Evolutionary conservation across 1,284 basidiomycete species (phyloP), one percentile per base, ranked within the genome.

Genomic region (Microbotryum violaceum): DNA sequence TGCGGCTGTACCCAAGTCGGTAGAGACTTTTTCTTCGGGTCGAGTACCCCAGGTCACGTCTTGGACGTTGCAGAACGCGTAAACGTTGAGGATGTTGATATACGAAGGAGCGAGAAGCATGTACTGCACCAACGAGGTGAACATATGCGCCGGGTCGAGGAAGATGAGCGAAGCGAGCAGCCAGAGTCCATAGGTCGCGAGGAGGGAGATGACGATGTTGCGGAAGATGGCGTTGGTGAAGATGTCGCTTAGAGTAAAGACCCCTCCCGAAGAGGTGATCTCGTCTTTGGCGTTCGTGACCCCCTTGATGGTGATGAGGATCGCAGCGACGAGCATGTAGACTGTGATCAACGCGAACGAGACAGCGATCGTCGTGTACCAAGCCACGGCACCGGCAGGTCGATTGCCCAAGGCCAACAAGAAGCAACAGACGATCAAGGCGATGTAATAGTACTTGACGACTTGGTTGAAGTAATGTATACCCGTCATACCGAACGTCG

Each of bases 61-160:
- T 81, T 85, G 68, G 73, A 89, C 85, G 37, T 70, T 70, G 54
- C 66, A 72, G 58, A 68, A 69, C 2, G 87, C 88, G 70, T 89
- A 90, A 57, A 90, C 87, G 73, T 94, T 94, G 62, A 94, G 80
- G 18, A 96, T 87, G 60, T 87, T 83, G 74, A 93, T 92, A 71
- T 93, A 97, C 0, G 90, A 91, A 5, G 94, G 93, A 0, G 89
- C 87, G 79, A 94, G 84, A 58, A 97, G 80, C 25, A 93, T 78
- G 73, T 97, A 97, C 75, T 97, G 93, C 18, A 92, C 49, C 77
- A 96, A 94, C n/a, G 87, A 89, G 0, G 93, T 96, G 72, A 96
- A 61, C 64, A 78, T 70, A 72, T 94, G 91, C 85, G 89, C 88
- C 4, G 90, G 91, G 49, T 74, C 72, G 49, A 73, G 64, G 75